Percentiles rank a stretch among this genome's conserved stretches.
These are phyloP conservation scores for Penicillium diatomitis DNA, from an alignment of 495 filamentous ascomycete genomes.

Conservation along the genomic window DNA sequence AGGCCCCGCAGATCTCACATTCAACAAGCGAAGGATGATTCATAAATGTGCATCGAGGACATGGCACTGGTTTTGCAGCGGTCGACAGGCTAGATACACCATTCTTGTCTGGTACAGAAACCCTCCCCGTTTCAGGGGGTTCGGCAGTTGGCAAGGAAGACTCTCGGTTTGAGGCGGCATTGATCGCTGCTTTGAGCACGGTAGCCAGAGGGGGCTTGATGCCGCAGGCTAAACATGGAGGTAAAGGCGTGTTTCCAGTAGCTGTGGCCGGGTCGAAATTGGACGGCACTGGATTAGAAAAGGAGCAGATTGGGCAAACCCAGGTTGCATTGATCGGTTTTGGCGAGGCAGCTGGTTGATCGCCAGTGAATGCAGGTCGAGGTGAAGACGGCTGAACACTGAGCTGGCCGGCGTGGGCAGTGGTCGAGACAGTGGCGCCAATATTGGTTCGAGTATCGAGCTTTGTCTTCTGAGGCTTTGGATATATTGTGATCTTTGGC, in stretches of 20 bases:
- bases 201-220: constrained; percentile 81
- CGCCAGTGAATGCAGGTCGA: constrained; percentile 10
- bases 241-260: constrained; percentile 63
- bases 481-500: constrained; percentile 79
- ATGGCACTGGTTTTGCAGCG: constrained; percentile 30
- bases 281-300: constrained; percentile 89
- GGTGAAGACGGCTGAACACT: constrained; percentile 16
- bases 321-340: constrained; percentile 62
- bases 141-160: constrained; percentile 13
- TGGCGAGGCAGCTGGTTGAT: constrained; percentile 17
- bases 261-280: constrained; percentile 82
- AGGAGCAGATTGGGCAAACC: constrained; percentile 95
- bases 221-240: constrained; percentile 85
- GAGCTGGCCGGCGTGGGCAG: constrained; percentile 7
- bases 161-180: constrained; percentile 50
- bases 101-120: constrained; percentile 2
- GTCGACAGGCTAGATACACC: neutral
- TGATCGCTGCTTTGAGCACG: constrained; percentile 75
- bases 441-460: constrained; percentile 5
- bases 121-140: constrained; percentile 2
- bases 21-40: constrained; percentile 82
- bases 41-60: constrained; percentile 85
- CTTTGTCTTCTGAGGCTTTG: constrained; percentile 58
- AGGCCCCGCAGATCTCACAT: constrained; percentile 87
- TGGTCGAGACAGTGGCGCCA: no score